phyloP scores from a whole-genome alignment of 1,284 basidiomycete genomes.

The Boletus smithii region DNA sequence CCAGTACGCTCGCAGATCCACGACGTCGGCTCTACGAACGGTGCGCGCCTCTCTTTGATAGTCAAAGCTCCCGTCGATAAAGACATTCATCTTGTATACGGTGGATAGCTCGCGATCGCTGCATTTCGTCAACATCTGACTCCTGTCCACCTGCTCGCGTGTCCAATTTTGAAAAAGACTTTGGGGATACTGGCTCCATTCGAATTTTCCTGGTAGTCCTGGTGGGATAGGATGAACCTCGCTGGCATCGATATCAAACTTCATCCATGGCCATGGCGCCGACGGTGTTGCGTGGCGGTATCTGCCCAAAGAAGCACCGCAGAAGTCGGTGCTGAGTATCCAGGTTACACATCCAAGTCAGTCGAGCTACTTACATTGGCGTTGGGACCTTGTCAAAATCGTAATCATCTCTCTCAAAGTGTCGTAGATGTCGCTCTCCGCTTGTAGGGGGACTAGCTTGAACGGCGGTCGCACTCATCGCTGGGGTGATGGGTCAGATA shows the following conservation, averaged over 20 bases:
- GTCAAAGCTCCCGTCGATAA: conserved; percentile 33
- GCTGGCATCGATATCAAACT: conserved; percentile 20
- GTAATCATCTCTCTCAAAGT: neutral
- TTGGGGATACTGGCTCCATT: conserved; percentile 42
- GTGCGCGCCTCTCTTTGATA: conserved; percentile 4
- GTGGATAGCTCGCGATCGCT: conserved; percentile 28
- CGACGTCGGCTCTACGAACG: conserved; percentile 7
- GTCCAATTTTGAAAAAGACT: conserved; percentile 52
- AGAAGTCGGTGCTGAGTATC: conserved; percentile 1
- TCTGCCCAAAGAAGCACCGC: conserved; percentile 15
- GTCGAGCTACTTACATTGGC: conserved; percentile 22
- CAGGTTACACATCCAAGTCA: neutral
- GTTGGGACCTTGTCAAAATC: conserved; percentile 19
- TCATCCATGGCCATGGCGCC: conserved; percentile 37
- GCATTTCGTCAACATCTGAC: conserved; percentile 35
- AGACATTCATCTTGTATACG: conserved; percentile 42
- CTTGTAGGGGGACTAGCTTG: neutral
- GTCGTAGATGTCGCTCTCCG: neutral
- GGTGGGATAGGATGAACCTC: conserved; percentile 1
- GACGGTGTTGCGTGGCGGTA: conserved; percentile 36
- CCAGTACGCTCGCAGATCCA: conserved; percentile 19
- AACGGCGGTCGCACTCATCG: conserved; percentile 13
- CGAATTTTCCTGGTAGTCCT: neutral
- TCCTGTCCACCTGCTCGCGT: conserved; percentile 38
- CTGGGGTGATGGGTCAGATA: neutral